A percentile compares a stretch with the other conserved stretches of the same genome.
phyloP scores from a whole-genome alignment of 352 stramenopile species.

The Phytophthora pisi region DNA sequence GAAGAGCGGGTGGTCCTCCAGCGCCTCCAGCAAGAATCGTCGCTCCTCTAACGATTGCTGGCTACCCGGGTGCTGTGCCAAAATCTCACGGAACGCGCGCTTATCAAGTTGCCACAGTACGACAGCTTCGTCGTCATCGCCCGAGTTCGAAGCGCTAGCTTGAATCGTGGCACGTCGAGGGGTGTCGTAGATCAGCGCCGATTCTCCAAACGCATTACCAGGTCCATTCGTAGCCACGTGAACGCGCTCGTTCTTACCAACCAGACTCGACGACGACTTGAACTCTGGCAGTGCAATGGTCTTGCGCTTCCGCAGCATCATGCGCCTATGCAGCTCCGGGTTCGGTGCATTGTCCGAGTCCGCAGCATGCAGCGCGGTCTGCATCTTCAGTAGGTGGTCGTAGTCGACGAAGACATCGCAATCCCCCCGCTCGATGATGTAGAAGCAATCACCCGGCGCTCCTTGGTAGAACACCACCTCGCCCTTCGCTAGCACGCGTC shows the following conservation, averaged over 20 bases:
- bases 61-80: conserved; percentile 66
- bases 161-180: conserved; percentile 76
- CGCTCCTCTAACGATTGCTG: conserved; percentile 83
- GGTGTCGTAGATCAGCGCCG: conserved; percentile 85
- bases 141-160: conserved; percentile 21
- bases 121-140: conserved; percentile 35
- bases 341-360: conserved; percentile 20
- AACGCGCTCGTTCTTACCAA: conserved; percentile 71
- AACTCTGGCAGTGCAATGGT: conserved; percentile 78
- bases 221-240: conserved; percentile 82
- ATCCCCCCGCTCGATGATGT: conserved; percentile 79
- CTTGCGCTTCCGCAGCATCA: conserved; percentile 63
- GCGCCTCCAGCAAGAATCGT: conserved; percentile 68
- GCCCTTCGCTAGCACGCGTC: conserved; percentile 53
- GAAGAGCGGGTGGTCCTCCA: conserved; percentile 81
- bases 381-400: conserved; percentile 61
- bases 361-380: conserved; percentile 28
- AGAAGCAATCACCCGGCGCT: conserved; percentile 76
- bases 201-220: conserved; percentile 82
- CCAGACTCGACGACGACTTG: conserved; percentile 60
- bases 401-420: conserved; percentile 89
- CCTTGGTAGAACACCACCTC: conserved; percentile 89
- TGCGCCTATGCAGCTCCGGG: conserved; percentile 16
- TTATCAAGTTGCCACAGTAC: conserved; percentile 87
- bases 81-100: conserved; percentile 54